Evolutionary conservation across 2,329 filamentous ascomycete species (phyloP), one percentile per base, ranked within the genome.

Genomic region (Ciborinia camelliae): DNA sequence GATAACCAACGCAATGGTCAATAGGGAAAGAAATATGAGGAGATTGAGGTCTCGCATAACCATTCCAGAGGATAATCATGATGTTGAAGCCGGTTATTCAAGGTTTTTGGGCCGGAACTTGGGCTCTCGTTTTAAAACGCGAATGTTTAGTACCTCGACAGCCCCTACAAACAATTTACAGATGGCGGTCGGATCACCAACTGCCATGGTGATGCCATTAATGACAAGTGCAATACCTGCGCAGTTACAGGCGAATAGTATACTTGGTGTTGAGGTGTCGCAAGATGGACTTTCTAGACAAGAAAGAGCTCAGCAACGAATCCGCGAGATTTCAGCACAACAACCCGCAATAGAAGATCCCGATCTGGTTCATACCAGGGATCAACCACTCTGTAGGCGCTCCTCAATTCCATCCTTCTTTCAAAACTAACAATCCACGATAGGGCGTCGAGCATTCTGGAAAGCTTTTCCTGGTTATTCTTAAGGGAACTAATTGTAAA

Each of bases 1-100:
- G 23, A 87, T 96, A 50, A 96, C 92, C 6, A 95, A 96, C 71
- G 83, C 84, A 20, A 96, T 96, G 90, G 92, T 96, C 7, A 87
- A 90, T 26, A 85, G 90, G 47, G 92, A 97, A 76, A 83, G 90
- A 20, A 84, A 89, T 30, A 79, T 92, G 15, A 80, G 89, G 35
- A 81, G 82, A 41, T 60, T 75, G 59, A 67, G 73, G 30, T 68
- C 71, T 18, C 66, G 68, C 52, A 63, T 73, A 18, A 68, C 47
- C 14, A 62, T 70, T 3, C 50, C 66, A 30, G 68, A 71, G 45
- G 66, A 69, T 37, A 55, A 66, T 20, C 39, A 54, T 35, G 61
- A 57, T 57, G 20, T 43, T 55, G 3, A 65, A 67, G 47, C 50
- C n/a, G 61, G 51, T 50, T 4, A 66, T 65, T 18, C 35, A 50